phyloP scores from a whole-genome alignment of 306 rosid species.

The Medicago lupulina region DNA sequence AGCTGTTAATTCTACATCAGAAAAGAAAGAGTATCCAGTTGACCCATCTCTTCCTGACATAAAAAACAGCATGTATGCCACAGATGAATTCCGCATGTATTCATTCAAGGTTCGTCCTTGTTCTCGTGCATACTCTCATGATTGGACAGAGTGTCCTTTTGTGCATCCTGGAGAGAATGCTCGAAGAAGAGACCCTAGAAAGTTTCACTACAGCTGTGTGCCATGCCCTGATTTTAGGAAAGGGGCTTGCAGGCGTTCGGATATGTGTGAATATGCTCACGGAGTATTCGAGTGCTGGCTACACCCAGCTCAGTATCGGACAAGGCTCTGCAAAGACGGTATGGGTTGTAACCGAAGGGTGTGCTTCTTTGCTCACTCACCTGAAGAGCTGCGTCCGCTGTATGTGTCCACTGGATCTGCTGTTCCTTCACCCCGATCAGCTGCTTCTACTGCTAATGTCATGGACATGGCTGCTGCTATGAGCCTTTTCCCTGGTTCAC shows the following conservation, averaged over 20 bases:
- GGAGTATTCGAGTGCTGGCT: slow-evolving; percentile 98
- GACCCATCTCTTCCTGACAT: slow-evolving; percentile 95
- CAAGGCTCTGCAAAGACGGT: slow-evolving; percentile 94
- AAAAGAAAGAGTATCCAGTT: slow-evolving; percentile 83
- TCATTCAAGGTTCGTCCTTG: slow-evolving; percentile 95
- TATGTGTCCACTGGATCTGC: slow-evolving; percentile 90
- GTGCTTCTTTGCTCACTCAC: slow-evolving; percentile 81
- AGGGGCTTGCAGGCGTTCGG: slow-evolving; percentile 90
- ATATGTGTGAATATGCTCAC: slow-evolving; percentile 96
- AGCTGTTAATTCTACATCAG: slow-evolving; percentile 53
- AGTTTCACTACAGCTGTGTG: slow-evolving; percentile 91
- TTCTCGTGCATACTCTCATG: slow-evolving; percentile 93
- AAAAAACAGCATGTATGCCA: slow-evolving; percentile 85
- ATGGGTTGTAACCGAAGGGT: slow-evolving; percentile 78
- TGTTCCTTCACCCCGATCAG: slow-evolving; percentile 76
- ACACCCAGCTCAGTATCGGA: slow-evolving; percentile 93
- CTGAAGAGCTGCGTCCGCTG: slow-evolving; percentile 83
- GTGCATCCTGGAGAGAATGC: slow-evolving; percentile 99
- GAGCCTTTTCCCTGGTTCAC: slow-evolving; percentile 81
- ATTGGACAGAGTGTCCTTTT: slow-evolving; percentile 97
- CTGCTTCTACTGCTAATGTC: slow-evolving; percentile 70
- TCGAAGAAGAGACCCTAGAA: slow-evolving; percentile 88
- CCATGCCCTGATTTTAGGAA: slow-evolving; percentile 94
- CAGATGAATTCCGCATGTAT: slow-evolving; percentile 94
- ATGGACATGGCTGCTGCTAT: slow-evolving; percentile 98